Evolutionary conservation across 768 basidiomycete genomes (phyloP), one percentile per base, ranked within the genome.

Genomic region (Asterophora parasitica): DNA sequence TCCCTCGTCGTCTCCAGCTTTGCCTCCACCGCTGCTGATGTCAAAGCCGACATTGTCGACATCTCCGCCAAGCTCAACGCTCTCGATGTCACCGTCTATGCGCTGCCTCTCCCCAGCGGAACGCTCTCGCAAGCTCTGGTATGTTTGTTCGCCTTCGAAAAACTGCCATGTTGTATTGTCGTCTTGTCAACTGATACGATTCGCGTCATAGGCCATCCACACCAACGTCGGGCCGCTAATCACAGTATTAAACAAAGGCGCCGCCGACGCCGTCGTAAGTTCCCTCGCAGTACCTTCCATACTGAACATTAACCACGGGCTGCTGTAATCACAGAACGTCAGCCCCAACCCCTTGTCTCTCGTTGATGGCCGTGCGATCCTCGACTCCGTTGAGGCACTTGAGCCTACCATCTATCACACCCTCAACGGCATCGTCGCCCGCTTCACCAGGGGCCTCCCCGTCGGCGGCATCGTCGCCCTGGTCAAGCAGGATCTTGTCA

Each of bases 111-210:
- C 12, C 46, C 26, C 27, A n/a, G n/a, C n/a, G n/a, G n/a, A n/a
- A n/a, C n/a, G n/a, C n/a, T n/a, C n/a, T n/a, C n/a, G n/a, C n/a
- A 31, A 20, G 68, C 64, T 20, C 50, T 67, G 43, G 66, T 71
- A 40, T n/a, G 57, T 35, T 7, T 5, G 17, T 16, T 13, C 7
- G 4, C 32, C 10, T 33, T 23, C 9, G 13, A 23, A 46, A 38
- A 13, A 4, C n/a, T n/a, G n/a, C n/a, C n/a, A n/a, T n/a, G n/a
- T n/a, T n/a, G n/a, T n/a, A n/a, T n/a, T n/a, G n/a, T n/a, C n/a
- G n/a, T n/a, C n/a, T n/a, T n/a, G n/a, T n/a, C n/a, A n/a, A n/a
- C n/a, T n/a, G n/a, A n/a, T n/a, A n/a, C n/a, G n/a, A n/a, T n/a
- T n/a, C n/a, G n/a, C n/a, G n/a, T n/a, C n/a, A n/a, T n/a, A n/a